Evolutionary conservation across 352 stramenopile genomes (phyloP).

Genomic region (Aphanomyces euteiches): DNA sequence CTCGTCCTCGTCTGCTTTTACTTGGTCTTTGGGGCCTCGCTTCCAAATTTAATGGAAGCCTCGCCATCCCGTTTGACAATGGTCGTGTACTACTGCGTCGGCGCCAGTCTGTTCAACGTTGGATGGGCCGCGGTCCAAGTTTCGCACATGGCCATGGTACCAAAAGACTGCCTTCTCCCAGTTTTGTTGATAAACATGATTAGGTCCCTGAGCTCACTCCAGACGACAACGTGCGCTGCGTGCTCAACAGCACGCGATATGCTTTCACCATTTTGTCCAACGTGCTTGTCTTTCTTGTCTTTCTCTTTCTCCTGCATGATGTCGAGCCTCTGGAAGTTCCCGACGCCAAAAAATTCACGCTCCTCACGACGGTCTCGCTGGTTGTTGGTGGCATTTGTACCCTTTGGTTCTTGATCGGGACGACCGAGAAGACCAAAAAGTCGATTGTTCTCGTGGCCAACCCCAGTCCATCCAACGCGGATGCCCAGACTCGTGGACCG

Average conservation of each 20-base stretch:
- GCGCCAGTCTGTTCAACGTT: constrained; percentile 78
- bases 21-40: constrained; percentile 71
- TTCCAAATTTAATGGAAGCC: constrained; percentile 54
- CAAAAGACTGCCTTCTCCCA: not conserved
- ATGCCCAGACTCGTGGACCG: constrained; percentile 33
- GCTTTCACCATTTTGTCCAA: constrained; percentile 87
- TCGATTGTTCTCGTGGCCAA: constrained; percentile 27
- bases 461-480: constrained; percentile 54
- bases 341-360: constrained; percentile 68
- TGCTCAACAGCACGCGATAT: constrained; percentile 80
- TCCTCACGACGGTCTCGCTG: constrained; percentile 68
- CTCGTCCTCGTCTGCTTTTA: constrained; percentile 82
- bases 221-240: constrained; percentile 72
- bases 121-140: constrained; percentile 81
- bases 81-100: constrained; percentile 71
- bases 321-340: constrained; percentile 61
- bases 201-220: constrained; percentile 69
- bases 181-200: not conserved
- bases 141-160: constrained; percentile 81
- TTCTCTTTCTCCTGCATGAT: constrained; percentile 58
- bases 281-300: constrained; percentile 76
- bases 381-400: constrained; percentile 60
- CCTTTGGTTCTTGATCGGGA: constrained; percentile 62
- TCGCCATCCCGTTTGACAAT: constrained; percentile 53
- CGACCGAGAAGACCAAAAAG: constrained; percentile 44